Evolutionary conservation across 805 yeast genomes (phyloP).

Genomic region (Pichia nanzhaoensis): DNA sequence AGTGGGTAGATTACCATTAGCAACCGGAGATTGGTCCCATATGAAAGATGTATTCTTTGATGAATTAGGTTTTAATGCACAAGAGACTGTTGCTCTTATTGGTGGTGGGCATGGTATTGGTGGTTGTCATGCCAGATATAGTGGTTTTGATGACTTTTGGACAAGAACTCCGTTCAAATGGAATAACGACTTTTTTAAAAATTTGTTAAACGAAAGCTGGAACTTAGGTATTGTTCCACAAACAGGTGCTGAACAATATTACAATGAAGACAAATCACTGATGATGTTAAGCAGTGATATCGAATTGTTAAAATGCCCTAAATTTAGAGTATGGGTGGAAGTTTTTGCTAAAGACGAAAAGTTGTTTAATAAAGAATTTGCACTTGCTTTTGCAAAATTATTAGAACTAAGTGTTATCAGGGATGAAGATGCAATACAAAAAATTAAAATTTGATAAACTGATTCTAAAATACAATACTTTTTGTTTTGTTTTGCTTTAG

Average conservation of each 20-base stretch:
- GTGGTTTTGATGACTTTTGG: conserved; percentile 48
- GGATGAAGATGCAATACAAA: conserved; percentile 29
- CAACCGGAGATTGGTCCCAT: conserved; percentile 56
- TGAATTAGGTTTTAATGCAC: conserved; percentile 62
- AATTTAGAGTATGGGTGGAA: conserved; percentile 54
- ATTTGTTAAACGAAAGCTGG: conserved; percentile 46
- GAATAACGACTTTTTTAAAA: conserved; percentile 37
- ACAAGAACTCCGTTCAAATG: conserved; percentile 35
- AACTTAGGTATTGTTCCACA: conserved; percentile 32
- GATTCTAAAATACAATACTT: background rate
- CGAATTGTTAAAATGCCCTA: conserved; percentile 52
- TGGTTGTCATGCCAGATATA: conserved; percentile 54
- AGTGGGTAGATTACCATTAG: conserved; percentile 71
- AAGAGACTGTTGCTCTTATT: conserved; percentile 65
- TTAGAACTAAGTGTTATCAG: conserved; percentile 39
- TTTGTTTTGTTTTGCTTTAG: background rate
- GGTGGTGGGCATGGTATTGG: conserved; percentile 80
- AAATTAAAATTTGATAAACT: conserved; percentile 19
- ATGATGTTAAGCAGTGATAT: conserved; percentile 88
- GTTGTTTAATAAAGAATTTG: conserved; percentile 56
- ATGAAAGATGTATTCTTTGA: conserved; percentile 51
- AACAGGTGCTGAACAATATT: conserved; percentile 37
- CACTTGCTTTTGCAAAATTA: conserved; percentile 59
- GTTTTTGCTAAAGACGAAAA: conserved; percentile 62
- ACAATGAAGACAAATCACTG: conserved; percentile 34